Evolutionary conservation across 352 stramenopile genomes (phyloP).

Genomic region (Nothophytophthora sp.): DNA sequence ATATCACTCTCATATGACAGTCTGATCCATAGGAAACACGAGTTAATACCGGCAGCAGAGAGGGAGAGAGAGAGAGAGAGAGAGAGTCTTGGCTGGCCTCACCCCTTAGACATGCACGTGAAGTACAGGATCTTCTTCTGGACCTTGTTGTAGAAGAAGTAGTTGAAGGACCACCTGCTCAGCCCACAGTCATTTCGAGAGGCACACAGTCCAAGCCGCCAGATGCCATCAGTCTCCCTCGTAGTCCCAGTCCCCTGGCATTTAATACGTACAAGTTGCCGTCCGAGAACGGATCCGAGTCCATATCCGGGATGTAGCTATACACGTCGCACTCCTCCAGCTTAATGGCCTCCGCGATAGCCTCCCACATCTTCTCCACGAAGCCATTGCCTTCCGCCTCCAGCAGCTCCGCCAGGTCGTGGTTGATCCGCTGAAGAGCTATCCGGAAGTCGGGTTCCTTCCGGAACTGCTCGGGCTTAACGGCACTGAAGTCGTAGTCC

Average conservation of each 20-base stretch:
- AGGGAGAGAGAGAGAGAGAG: no score
- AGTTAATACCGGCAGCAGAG: no score
- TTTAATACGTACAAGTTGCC: slow-evolving; percentile 67
- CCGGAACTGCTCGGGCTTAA: slow-evolving; percentile 90
- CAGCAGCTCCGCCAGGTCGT: slow-evolving; percentile 86
- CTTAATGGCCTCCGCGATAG: slow-evolving; percentile 81
- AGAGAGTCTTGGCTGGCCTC: no score
- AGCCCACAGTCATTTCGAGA: no score
- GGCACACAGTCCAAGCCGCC: no score
- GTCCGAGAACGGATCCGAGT: slow-evolving; percentile 92
- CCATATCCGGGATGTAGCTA: slow-evolving; percentile 94
- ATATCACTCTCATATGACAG: slow-evolving; percentile 64
- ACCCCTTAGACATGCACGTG: slow-evolving; percentile 92
- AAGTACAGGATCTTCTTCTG: slow-evolving; percentile 95
- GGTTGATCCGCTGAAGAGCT: slow-evolving; percentile 89
- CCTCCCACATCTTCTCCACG: slow-evolving; percentile 98
- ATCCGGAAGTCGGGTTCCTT: slow-evolving; percentile 87
- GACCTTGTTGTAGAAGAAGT: slow-evolving; percentile 95
- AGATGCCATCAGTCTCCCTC: no score
- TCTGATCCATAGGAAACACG: slow-evolving; percentile 26
- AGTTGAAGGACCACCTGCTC: slow-evolving; percentile 95
- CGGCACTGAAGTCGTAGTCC: slow-evolving; percentile 92
- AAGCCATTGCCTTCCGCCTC: slow-evolving; percentile 99
- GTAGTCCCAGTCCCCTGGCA: no score
- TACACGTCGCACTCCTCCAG: slow-evolving; percentile 92